phyloP scores from a whole-genome alignment of 192 early-diverging fungal species.

The Rhizophlyctis rosea region DNA sequence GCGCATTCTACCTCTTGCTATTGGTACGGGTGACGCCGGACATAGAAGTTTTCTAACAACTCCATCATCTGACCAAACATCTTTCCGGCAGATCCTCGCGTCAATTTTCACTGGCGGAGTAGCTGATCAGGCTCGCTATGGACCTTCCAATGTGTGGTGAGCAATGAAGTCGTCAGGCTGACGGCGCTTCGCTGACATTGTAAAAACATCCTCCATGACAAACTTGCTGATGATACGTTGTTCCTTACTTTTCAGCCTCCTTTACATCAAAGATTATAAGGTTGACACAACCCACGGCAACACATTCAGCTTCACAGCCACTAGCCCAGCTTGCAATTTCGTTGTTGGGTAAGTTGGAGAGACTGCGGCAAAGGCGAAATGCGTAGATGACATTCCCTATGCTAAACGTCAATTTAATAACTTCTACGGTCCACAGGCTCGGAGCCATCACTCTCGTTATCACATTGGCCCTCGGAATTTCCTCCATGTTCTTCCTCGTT shows the following conservation, averaged over 20 bases:
- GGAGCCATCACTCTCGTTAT: constrained; percentile 20
- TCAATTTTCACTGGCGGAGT: constrained; percentile 29
- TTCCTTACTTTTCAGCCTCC: not conserved
- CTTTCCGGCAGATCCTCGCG: constrained; percentile 3
- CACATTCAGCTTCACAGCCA: not conserved
- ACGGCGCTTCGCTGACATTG: too few relatives aligned
- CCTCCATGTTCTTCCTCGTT: constrained; percentile 30
- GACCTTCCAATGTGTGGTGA: constrained; percentile 23
- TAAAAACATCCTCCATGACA: too few relatives aligned
- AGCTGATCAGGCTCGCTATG: constrained; percentile 32
- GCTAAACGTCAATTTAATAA: not conserved
- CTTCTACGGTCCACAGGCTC: constrained; percentile 4
- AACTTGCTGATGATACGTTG: too few relatives aligned
- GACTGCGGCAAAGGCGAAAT: not conserved
- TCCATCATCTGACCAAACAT: too few relatives aligned
- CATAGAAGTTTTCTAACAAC: too few relatives aligned
- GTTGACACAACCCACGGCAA: not conserved
- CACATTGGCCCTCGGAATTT: constrained; percentile 19
- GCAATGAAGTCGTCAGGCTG: not conserved
- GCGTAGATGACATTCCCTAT: not conserved
- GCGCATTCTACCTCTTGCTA: not conserved
- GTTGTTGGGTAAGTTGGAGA: not conserved
- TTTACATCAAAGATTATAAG: not conserved
- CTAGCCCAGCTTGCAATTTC: not conserved
- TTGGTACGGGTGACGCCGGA: too few relatives aligned